phyloP scores from a whole-genome alignment of 2,329 filamentous ascomycete genomes.

The Colletotrichum sp. region DNA sequence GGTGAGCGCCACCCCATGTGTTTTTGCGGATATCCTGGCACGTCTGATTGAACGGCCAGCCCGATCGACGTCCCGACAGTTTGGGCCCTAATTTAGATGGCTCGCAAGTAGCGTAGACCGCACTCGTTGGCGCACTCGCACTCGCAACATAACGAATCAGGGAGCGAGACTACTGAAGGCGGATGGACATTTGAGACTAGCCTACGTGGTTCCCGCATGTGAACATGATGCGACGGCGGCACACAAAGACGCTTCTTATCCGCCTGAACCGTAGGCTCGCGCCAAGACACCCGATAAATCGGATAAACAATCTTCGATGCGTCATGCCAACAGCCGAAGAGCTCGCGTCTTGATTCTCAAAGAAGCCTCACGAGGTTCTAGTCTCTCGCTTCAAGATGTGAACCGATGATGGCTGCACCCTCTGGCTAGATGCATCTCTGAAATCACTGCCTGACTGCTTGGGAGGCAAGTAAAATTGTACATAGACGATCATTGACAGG shows the following conservation, averaged over 20 bases:
- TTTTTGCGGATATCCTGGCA: neutral
- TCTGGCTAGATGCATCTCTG: neutral
- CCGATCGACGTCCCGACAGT: conserved; percentile 2
- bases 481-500: neutral
- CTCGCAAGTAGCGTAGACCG: neutral
- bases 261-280: neutral
- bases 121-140: neutral
- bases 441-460: neutral
- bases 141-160: neutral
- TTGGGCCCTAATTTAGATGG: neutral
- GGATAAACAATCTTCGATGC: neutral
- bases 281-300: neutral
- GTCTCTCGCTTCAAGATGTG: neutral
- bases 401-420: neutral
- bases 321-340: neutral
- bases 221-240: neutral
- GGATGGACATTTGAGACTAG: neutral
- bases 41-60: neutral
- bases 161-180: neutral
- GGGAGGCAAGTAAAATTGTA: neutral
- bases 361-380: neutral
- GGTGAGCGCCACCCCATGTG: neutral
- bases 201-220: neutral
- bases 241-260: neutral
- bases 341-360: neutral